Evolutionary conservation across 108 stramenopile genomes (phyloP).

Genomic region (Cyclotella cryptica): DNA sequence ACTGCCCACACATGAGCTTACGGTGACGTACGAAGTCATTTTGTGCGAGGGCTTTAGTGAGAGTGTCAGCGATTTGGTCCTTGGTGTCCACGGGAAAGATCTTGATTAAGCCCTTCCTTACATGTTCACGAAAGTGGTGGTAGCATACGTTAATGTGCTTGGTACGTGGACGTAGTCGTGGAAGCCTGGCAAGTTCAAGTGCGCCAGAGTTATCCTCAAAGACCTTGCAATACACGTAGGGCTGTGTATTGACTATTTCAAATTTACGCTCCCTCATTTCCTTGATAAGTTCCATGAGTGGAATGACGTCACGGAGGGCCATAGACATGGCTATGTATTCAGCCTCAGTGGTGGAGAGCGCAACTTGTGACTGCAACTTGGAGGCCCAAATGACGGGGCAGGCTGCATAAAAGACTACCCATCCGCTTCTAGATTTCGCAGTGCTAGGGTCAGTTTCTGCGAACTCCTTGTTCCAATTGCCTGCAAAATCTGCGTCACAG

Average conservation of each 20-base stretch:
- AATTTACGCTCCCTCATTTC: constrained; percentile 28
- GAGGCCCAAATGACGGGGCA: background rate
- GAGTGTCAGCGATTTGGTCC: constrained; percentile 24
- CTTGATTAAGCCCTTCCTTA: constrained; percentile 34
- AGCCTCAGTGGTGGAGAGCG: constrained; percentile 20
- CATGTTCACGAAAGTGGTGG: constrained; percentile 45
- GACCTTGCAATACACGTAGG: constrained; percentile 30
- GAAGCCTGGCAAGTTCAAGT: constrained; percentile 13
- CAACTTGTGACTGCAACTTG: constrained; percentile 20
- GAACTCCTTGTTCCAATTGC: constrained; percentile 23
- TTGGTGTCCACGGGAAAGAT: constrained; percentile 32
- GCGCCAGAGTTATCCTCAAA: constrained; percentile 48
- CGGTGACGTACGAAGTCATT: constrained; percentile 16
- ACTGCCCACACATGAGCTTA: background rate
- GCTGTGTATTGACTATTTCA: constrained; percentile 15
- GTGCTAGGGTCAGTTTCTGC: constrained; percentile 13
- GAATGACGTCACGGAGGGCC: constrained; percentile 20
- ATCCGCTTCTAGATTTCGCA: constrained; percentile 29
- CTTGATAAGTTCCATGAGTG: constrained; percentile 15
- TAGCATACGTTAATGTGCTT: constrained; percentile 36
- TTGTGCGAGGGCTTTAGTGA: constrained; percentile 26
- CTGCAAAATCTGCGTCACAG: no score
- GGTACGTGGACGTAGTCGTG: constrained; percentile 34
- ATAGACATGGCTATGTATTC: constrained; percentile 25
- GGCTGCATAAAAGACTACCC: constrained; percentile 8